Base-by-base conservation (phyloP, 495 filamentous ascomycete species). In the Neurospora africana region DNA sequence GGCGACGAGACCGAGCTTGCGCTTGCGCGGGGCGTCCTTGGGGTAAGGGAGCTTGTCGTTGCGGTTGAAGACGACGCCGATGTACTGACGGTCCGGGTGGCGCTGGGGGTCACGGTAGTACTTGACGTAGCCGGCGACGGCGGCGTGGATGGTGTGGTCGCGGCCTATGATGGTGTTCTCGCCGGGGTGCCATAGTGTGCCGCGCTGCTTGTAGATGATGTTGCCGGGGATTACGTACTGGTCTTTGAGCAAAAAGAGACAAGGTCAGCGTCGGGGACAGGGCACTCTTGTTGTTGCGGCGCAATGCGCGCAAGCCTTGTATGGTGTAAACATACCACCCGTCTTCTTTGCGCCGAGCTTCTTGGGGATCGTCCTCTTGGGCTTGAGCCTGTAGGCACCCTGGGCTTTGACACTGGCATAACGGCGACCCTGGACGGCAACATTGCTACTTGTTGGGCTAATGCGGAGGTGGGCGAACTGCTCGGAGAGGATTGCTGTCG, bases 131-230 rank as follows among this genome's bases (percentile, higher is more conserved):
- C 95, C 95, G 15, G 91, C 83, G 40, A 90, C 84, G 39, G 87
- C 87, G 43, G 95, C 92, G 80, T 91, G 97, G 84, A 99, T 97
- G 38, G 95, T 98, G 85, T 97, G 95, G 82, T 98, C 94, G n/a
- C 95, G 89, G 17, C 95, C 95, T 86, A 98, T 93, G 72, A 86
- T 90, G 79, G 91, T 92, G 83, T 98, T 97, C 79, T 98, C 95
- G 75, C 95, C 95, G 2, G 95, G 89, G 78, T 90, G 93, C 95
- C 95, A 99, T 78, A 89, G 87, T 35, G 96, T 95, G 73, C 95
- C 95, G 72, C 95, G 91, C 82, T 99, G 95, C 74, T 91, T 90
- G 88, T 96, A 99, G 82, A 99, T 94, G 81, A 99, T 98, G 86
- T 95, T 97, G 36, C 96, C 96, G 4, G 93, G 89, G 67, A 94